phyloP scores from a whole-genome alignment of 805 yeast species.

The Candida berthetii region DNA sequence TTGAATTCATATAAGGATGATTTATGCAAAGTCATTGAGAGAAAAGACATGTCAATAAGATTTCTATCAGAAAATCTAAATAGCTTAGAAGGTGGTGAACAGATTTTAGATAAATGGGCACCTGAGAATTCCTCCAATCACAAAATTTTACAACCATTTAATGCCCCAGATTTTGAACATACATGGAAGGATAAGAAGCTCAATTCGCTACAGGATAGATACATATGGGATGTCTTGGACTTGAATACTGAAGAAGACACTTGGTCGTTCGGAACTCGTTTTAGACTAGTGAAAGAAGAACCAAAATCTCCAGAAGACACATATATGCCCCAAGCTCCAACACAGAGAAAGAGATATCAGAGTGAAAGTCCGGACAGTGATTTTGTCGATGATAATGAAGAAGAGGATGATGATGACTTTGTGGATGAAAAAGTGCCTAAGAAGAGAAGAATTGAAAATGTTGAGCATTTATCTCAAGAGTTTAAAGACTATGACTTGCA shows the following conservation, averaged over 20 bases:
- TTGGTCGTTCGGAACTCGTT: constrained; percentile 11
- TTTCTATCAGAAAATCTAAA: constrained; percentile 22
- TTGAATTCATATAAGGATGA: constrained; percentile 13
- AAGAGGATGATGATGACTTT: background rate
- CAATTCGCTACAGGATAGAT: constrained; percentile 6
- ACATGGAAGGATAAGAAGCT: constrained; percentile 12
- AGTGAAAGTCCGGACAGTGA: background rate
- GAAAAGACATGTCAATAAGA: constrained; percentile 25
- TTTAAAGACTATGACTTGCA: constrained; percentile 11
- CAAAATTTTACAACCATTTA: constrained; percentile 13
- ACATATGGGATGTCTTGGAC: constrained; percentile 16
- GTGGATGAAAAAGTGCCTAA: background rate
- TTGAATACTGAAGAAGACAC: constrained; percentile 4
- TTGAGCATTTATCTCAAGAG: background rate
- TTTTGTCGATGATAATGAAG: background rate
- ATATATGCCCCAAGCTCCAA: background rate
- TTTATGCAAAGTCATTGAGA: constrained; percentile 12
- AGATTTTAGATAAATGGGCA: constrained; percentile 23
- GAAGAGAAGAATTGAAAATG: background rate
- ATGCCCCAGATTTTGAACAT: constrained; percentile 6
- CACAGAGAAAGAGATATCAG: constrained; percentile 1
- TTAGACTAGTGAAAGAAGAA: constrained; percentile 1
- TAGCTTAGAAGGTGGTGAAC: constrained; percentile 14
- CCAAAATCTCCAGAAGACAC: background rate
- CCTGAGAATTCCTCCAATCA: constrained; percentile 24